Evolutionary conservation across 2,329 filamentous ascomycete species (phyloP), one percentile per base, ranked within the genome.

Genomic region (Hypomyces rosellus): DNA sequence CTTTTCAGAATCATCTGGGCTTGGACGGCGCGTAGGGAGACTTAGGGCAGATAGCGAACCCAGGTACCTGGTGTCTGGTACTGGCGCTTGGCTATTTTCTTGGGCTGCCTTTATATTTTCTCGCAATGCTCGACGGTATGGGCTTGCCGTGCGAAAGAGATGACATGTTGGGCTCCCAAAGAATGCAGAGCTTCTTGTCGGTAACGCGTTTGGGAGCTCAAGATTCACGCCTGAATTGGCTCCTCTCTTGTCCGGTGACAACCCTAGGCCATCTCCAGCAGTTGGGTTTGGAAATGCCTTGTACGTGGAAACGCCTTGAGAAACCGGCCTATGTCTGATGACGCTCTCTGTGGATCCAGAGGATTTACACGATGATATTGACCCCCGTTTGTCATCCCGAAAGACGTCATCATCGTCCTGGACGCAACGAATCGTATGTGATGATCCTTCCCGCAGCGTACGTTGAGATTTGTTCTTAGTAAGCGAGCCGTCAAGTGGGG

Each of bases 131-230:
- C 74, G 74, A 3, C 79, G 74, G 55, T 77, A 84, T 0, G 79
- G 78, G 48, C 78, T 83, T 22, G 71, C 66, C 1, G 76, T 76
- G 25, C 77, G 71, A 53, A 81, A 80, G 1, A 80, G 63, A 52
- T 78, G 74, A 14, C 70, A 72, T 1, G 69, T 65, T 2, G 75
- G 74, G 41, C 77, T 81, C 1, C 72, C 75, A 55, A 78, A 78
- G 55, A 79, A 77, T 0, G 70, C 72, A 1, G 75, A 76, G 51
- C 69, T 73, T 18, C 71, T 67, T 45, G 74, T 66, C 0, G 69
- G 70, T 5, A 74, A 52, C 0, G 64, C 57, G 39, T 60, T 67
- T 2, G 57, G 52, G 2, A 57, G 53, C 18, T 61, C 55, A 30
- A 54, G 30, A n/a, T 60, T 34, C 44, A 41, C n/a, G 20, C 34